Conservation (phyloP, 441 rosid species). For the Populus trichocarpa region DNA sequence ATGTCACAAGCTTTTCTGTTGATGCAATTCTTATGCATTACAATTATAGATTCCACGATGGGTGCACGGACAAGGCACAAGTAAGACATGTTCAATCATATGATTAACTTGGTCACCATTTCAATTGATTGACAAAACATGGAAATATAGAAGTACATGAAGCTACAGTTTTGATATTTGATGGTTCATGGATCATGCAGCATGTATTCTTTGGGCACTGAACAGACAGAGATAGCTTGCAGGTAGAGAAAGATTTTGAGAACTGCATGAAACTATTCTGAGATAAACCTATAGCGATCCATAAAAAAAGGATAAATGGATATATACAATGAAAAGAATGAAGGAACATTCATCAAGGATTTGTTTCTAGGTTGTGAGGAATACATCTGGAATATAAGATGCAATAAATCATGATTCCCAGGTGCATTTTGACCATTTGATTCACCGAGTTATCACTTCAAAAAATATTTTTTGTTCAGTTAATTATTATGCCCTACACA, state of each 20-base stretch:
- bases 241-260: neutral
- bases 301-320: no score
- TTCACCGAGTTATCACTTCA: no score
- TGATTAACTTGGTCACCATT: neutral
- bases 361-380: no score
- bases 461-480: no score
- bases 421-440: no score
- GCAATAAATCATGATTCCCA: no score
- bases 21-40: no score
- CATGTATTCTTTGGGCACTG: neutral
- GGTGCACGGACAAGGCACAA: neutral
- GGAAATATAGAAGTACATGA: neutral
- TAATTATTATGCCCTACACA: no score
- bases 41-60: neutral
- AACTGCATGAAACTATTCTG: neutral
- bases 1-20: neutral
- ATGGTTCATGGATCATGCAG: neutral
- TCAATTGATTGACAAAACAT: neutral
- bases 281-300: no score
- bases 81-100: neutral
- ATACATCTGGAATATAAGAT: no score
- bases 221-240: neutral
- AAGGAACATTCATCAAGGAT: no score
- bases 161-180: slow-evolving; percentile 2
- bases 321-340: no score